A percentile compares a stretch with the other conserved stretches of the same genome.
Evolutionary conservation across 495 filamentous ascomycete genomes (phyloP).

Genomic region (Neurospora sp.): DNA sequence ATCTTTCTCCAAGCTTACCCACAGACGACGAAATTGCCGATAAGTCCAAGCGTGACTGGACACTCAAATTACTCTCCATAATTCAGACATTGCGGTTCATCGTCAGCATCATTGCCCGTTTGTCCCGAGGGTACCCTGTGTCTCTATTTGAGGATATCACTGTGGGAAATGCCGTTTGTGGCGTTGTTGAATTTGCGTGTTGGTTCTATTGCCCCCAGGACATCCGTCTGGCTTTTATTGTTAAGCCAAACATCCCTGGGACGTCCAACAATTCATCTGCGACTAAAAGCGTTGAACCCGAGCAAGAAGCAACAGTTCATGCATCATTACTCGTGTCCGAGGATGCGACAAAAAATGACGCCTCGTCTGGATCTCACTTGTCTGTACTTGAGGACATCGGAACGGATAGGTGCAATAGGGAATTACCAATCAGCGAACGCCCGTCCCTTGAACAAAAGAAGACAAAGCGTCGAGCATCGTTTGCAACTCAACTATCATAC

Average conservation of each 20-base stretch:
- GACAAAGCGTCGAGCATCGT: background rate
- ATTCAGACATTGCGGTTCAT: background rate
- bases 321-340: background rate
- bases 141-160: background rate
- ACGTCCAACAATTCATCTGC: accelerated
- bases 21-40: background rate
- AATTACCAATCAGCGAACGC: background rate
- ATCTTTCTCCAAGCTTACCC: background rate
- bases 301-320: background rate
- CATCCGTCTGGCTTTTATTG: background rate
- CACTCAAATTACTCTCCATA: background rate
- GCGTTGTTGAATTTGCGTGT: background rate
- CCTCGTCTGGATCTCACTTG: background rate
- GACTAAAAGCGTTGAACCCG: background rate
- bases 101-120: background rate
- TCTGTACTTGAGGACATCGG: background rate
- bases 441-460: background rate
- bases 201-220: background rate
- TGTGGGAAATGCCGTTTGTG: background rate
- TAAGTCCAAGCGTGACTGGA: background rate
- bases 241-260: accelerated
- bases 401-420: background rate
- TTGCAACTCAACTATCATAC: background rate
- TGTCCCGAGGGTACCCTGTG: background rate
- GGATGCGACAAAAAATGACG: background rate